These are phyloP conservation scores for Coemansia sp. DNA, from an alignment of 192 early-diverging fungal species.

Conservation along the genomic window DNA sequence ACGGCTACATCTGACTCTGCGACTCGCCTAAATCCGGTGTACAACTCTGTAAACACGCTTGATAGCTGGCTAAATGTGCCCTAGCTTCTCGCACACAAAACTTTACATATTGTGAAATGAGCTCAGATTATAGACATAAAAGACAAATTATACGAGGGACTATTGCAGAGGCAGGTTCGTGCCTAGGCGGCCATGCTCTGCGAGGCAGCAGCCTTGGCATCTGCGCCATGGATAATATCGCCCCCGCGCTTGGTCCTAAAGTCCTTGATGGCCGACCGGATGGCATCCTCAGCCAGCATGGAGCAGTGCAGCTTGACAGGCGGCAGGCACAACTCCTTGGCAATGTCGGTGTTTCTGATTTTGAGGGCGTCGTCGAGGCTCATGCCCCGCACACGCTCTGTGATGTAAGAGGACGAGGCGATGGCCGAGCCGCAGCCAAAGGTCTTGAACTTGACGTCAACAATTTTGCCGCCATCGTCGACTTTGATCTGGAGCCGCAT, in stretches of 20 bases:
- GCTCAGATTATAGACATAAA: not conserved
- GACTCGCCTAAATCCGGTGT: not conserved
- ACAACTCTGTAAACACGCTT: not conserved
- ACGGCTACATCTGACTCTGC: slow-evolving; percentile 15
- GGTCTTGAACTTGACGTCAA: slow-evolving; percentile 98
- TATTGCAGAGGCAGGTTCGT: not conserved
- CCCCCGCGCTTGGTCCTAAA: slow-evolving; percentile 83
- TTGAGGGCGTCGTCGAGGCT: slow-evolving; percentile 86
- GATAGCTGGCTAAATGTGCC: slow-evolving; percentile 10
- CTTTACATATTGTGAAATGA: not conserved
- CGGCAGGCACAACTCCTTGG: slow-evolving; percentile 91
- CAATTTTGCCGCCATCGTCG: slow-evolving; percentile 92
- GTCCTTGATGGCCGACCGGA: slow-evolving; percentile 98
- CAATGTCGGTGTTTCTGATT: slow-evolving; percentile 98
- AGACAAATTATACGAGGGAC: no score
- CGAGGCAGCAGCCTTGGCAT: slow-evolving; percentile 13
- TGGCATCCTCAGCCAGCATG: slow-evolving; percentile 99
- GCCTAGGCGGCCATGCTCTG: slow-evolving; percentile 4
- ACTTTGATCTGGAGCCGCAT: slow-evolving; percentile 98
- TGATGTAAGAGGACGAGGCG: slow-evolving; percentile 88
- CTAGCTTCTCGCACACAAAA: not conserved
- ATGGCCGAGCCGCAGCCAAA: slow-evolving; percentile 99
- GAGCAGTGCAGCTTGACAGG: slow-evolving; percentile 99
- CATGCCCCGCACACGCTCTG: slow-evolving; percentile 95
- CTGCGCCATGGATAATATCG: slow-evolving; percentile 17